Conservation (phyloP, 345 rosid species). For the Heritiera fomes region DNA sequence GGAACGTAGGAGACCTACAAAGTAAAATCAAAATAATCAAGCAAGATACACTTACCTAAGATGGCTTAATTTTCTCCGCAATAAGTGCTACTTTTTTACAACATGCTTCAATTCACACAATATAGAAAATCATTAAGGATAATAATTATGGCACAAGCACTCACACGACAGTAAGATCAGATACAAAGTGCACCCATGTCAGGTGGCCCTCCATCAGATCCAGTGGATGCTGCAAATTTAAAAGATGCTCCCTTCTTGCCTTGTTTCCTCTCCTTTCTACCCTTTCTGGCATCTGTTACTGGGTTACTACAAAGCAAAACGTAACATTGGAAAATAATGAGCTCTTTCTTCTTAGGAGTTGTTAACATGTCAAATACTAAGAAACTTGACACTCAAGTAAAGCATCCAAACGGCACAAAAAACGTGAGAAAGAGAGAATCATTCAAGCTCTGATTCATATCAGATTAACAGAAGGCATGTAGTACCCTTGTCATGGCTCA, state of each 20-base stretch:
- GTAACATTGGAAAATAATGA: slow-evolving; percentile 12
- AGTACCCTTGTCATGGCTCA: neutral
- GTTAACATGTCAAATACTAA: neutral
- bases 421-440: neutral
- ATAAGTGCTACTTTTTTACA: neutral
- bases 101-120: neutral
- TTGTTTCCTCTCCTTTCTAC: slow-evolving; percentile 57
- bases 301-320: slow-evolving; percentile 37
- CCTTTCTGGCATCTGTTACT: slow-evolving; percentile 55
- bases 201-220: slow-evolving; percentile 51
- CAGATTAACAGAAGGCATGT: neutral
- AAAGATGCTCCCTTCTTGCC: slow-evolving; percentile 47
- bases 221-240: slow-evolving; percentile 36
- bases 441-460: neutral
- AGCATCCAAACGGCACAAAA: neutral
- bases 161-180: slow-evolving; percentile 37
- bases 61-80: neutral
- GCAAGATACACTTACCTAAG: neutral
- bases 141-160: neutral
- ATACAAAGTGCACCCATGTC: slow-evolving; percentile 90
- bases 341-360: neutral
- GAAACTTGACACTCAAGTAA: slow-evolving; percentile 7
- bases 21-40: neutral
- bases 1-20: neutral
- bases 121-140: neutral